Base-by-base conservation (phyloP, 2,329 filamentous ascomycete species). In the Dendrostoma leiphaemia region DNA sequence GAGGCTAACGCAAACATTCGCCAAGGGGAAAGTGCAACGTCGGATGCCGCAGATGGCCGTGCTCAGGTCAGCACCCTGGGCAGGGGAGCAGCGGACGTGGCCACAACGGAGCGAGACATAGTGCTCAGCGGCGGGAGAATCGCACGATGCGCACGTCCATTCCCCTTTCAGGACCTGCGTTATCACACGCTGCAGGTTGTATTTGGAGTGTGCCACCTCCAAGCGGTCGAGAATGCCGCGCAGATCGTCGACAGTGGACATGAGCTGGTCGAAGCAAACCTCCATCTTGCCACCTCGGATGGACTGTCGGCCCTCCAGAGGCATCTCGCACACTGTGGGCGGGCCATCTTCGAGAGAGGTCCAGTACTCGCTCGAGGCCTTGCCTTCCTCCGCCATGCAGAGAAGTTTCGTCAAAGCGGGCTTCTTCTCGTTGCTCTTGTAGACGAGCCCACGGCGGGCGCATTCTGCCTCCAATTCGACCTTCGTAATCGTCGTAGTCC, bases 271-370 rank as follows among this genome's bases (percentile, higher is more conserved):
- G n/a, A 58, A 58, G 10, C 51, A 48, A n/a, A 48, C 48, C 29
- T 58, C 56, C 56, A 58, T 58, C 10, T 40, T 46, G 3, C 56
- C 52, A 6, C 56, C 56, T 5, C 56, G 48, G 23, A 58, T 47
- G 8, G 31, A 48, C 12, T 31, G 47, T 26, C 48, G 51, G 44
- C 56, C 56, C 28, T 52, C 38, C 26, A 34, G 26, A 1, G 52
- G 48, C 9, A 58, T 31, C 17, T 40, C 38, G 13, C 29, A 21
- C 4, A 52, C 19, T 6, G 13, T 38, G 4, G 54, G 34, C n/a
- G 43, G 31, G 10, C 56, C 52, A 23, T 48, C 54, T 12, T 58
- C 48, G 10, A 44, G 56, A 13, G 52, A 48, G 37, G 52, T 28
- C 21, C 51, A 58, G 24, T 58, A 31, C 3, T 55, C 46, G 31